These are phyloP conservation scores for Cyclostephanos invisitatus DNA, from an alignment of 108 stramenopile species.

Conservation along the genomic window DNA sequence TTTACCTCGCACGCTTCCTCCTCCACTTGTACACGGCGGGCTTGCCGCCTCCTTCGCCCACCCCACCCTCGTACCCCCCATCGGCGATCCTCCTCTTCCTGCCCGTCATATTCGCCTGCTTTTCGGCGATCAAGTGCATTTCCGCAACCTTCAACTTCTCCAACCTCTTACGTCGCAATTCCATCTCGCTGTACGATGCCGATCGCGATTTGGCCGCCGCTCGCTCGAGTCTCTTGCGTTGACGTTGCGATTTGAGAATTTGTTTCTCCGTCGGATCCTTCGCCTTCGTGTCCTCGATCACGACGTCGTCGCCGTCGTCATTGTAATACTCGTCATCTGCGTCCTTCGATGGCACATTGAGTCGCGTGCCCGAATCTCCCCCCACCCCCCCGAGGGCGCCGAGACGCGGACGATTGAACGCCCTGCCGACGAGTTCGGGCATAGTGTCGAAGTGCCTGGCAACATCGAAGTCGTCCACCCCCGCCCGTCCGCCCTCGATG, in stretches of 20 bases:
- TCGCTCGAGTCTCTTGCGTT: conserved; percentile 47
- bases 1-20: conserved; percentile 59
- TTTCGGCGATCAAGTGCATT: conserved; percentile 82
- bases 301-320: conserved; percentile 44
- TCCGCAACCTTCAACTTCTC: conserved; percentile 66
- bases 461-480: conserved; percentile 78
- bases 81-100: conserved; percentile 53
- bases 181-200: conserved; percentile 85
- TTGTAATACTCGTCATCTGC: conserved; percentile 40
- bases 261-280: conserved; percentile 38
- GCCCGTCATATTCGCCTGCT: conserved; percentile 82
- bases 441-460: conserved; percentile 89
- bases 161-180: conserved; percentile 64
- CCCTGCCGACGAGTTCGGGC: conserved; percentile 80
- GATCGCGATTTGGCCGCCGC: conserved; percentile 67
- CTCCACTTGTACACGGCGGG: conserved; percentile 84
- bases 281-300: neutral
- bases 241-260: conserved; percentile 40
- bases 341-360: conserved; percentile 25
- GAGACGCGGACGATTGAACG: conserved; percentile 84
- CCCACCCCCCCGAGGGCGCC: conserved; percentile 20
- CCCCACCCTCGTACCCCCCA: conserved; percentile 42
- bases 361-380: conserved; percentile 43
- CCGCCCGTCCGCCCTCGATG: conserved; percentile 59
- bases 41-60: conserved; percentile 57